These are phyloP conservation scores for Dendrobium officinale DNA, from an alignment of 106 monocot species.

Conservation along the genomic window DNA sequence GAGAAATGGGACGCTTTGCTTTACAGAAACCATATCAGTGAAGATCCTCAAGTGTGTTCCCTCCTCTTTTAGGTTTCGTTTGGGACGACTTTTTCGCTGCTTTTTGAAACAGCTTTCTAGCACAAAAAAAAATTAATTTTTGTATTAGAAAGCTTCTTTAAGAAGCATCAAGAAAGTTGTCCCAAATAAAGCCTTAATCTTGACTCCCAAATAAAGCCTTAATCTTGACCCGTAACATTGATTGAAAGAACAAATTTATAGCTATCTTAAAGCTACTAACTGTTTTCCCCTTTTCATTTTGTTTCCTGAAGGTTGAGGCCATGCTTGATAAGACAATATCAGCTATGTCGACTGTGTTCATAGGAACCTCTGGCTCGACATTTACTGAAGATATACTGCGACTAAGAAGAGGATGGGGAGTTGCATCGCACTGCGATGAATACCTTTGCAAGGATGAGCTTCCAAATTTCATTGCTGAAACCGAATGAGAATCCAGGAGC, in stretches of 20 bases:
- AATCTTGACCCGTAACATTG: no score
- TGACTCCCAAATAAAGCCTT: no score
- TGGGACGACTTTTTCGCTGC: no score
- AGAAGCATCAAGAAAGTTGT: no score
- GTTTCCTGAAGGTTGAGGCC: conserved; percentile 55
- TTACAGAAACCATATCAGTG: conserved; percentile 71
- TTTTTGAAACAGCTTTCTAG: no score
- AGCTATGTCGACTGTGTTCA: conserved; percentile 49
- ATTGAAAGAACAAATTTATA: background rate
- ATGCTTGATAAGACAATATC: conserved; percentile 88
- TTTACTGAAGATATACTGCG: conserved; percentile 58
- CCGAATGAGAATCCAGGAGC: conserved; percentile 17
- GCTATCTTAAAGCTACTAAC: background rate
- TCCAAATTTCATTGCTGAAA: conserved; percentile 46
- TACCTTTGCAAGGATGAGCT: conserved; percentile 49
- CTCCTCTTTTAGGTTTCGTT: background rate
- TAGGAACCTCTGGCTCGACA: conserved; percentile 56
- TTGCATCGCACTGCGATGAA: conserved; percentile 45
- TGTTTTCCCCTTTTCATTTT: background rate
- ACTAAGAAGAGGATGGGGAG: conserved; percentile 46
- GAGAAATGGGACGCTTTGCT: conserved; percentile 98
- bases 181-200: no score
- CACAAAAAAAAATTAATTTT: no score
- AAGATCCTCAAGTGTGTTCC: conserved; percentile 59
- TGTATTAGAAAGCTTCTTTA: no score